Evolutionary conservation across 2,329 filamentous ascomycete genomes (phyloP), one percentile per base, ranked within the genome.

Genomic region (Trichoderma harzianum): DNA sequence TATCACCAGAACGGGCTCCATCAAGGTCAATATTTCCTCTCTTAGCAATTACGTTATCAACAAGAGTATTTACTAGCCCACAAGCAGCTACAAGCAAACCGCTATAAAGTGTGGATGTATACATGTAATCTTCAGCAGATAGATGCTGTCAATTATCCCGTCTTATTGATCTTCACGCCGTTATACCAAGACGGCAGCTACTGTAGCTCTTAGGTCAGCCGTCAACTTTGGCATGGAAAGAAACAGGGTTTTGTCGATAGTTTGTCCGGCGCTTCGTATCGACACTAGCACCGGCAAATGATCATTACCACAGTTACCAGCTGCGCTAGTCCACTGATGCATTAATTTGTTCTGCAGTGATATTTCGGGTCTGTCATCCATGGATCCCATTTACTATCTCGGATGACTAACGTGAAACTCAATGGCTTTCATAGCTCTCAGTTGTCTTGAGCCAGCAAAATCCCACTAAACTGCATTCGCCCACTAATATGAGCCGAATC

Each of bases 401-500:
- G n/a, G 60, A 51, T 65, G 62, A 30, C 62, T 28, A 63, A 24
- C 39, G 7, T 26, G 34, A 18, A 63, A 24, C 39, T 8, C 39
- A 18, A 18, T 18, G 43, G 28, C 39, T 18, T 24, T 3, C 3
- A 53, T 51, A 11, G 62, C 7, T 6, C 34, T 21, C 16, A 18
- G 3, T n/a, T 4, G 16, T n/a, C 28, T 32, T n/a, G 5, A 67
- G 43, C 32, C 32, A 67, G 10, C 64, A 34, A 28, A 63, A 30
- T 30, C 34, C 47, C 51, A 57, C 64, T 67, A 69, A 53, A 53
- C 55, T 30, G 53, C 4, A 62, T 61, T 36, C 4, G 57, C 67
- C 67, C 55, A 62, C 68, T 63, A 67, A 28, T 63, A 67, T 53
- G 61, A 73, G 72, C 72, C 72, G 72, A 34, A 58, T 39, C 32